Base-by-base conservation (phyloP, 768 basidiomycete species). In the Tephrocybe sp. region DNA sequence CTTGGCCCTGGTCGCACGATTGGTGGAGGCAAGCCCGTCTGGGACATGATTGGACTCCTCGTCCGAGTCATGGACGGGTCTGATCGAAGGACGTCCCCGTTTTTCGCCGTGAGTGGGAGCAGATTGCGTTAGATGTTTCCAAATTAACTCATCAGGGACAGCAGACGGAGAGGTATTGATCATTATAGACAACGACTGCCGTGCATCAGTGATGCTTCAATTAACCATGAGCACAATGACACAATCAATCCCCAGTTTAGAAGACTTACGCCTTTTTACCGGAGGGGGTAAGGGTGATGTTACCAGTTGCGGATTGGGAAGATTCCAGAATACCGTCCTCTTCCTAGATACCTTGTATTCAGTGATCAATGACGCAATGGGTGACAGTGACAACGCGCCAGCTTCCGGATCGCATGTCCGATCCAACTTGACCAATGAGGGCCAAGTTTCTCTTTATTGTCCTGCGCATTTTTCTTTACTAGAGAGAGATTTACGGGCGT, bases 381-480 rank as follows among this genome's bases (percentile, higher is more conserved):
- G 15, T 44, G 19, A 45, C 3, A 38, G 6, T 26, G 36, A 4
- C 7, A 4, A 60, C 74, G 12, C 27, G 77, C 79, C 38, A 80
- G 66, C 50, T 69, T 74, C 28, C 70, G 65, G 1, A 79, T 66
- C 7, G 77, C 70, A 47, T 70, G 73, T 24, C 66, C 60, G 21
- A 80, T 74, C 75, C 76, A 79, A 24, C 60, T 70, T 12, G 69
- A 62, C 79, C 78, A 80, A 28, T 73, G 67, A 5, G 75, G 75
- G 3, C 78, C 78, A 9, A 80, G 65, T 39, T 67, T 73, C 39
- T 77, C 77, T 47, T 73, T 68, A 36, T 67, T 69, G 24, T 63
- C 65, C 37, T 70, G 56, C 9, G 78, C 78, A 42, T 63, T 74
- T 58, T 72, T 79, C 52, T 70, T 74, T 18, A 80, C 79, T 79